phyloP scores from a whole-genome alignment of 2,329 filamentous ascomycete species.

The Sarocladiaceae sp. region DNA sequence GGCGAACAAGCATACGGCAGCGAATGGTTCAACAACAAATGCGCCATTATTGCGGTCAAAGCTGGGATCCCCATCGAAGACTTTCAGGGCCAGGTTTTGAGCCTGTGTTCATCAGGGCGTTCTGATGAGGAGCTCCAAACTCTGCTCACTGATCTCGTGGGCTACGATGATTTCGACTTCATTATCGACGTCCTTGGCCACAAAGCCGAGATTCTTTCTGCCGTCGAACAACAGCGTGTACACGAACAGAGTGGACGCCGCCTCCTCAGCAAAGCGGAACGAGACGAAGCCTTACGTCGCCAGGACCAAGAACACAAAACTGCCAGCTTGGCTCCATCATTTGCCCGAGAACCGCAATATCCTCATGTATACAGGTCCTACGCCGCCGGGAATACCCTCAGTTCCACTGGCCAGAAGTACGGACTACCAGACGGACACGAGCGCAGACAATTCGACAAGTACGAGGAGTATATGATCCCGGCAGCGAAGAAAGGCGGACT shows the following conservation, averaged over 20 bases:
- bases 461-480: constrained; percentile 86
- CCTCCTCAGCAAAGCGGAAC: constrained; percentile 70
- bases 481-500: constrained; percentile 74
- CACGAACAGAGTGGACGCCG: constrained; percentile 31
- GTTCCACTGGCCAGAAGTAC: constrained; percentile 75
- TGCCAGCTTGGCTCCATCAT: constrained; percentile 64
- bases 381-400: constrained; percentile 81
- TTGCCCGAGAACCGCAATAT: constrained; percentile 71
- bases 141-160: constrained; percentile 81
- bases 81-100: constrained; percentile 73
- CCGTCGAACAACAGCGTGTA: constrained; percentile 27
- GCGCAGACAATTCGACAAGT: constrained; percentile 67
- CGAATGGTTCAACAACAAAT: constrained; percentile 70
- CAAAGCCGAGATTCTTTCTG: constrained; percentile 61
- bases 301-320: constrained; percentile 83
- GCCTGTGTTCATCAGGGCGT: constrained; percentile 63
- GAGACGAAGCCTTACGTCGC: constrained; percentile 71
- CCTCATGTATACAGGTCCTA: constrained; percentile 90
- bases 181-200: constrained; percentile 85
- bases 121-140: constrained; percentile 88
- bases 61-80: constrained; percentile 64
- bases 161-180: constrained; percentile 90
- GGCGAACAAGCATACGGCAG: constrained; percentile 43
- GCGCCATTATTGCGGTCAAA: constrained; percentile 60
- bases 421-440: constrained; percentile 73